phyloP scores from a whole-genome alignment of 176 grass and related monocot genomes.

The Oryza glumipatula region DNA sequence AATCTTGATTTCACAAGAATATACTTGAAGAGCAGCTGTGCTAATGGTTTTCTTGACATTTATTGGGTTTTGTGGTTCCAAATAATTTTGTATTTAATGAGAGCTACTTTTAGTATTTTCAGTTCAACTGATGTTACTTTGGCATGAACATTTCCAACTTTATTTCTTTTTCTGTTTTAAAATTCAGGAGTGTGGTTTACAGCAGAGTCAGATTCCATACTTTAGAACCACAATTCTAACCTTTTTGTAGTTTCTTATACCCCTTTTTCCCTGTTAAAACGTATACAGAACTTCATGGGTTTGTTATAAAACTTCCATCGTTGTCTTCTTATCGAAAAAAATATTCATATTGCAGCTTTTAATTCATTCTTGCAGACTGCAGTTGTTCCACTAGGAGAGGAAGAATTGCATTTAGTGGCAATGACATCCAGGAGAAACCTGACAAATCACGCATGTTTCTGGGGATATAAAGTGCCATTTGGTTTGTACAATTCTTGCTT shows the following conservation, averaged over 20 bases:
- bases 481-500: constrained; percentile 84
- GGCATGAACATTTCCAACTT: constrained; percentile 27
- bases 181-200: constrained; percentile 6
- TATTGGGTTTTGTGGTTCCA: background rate
- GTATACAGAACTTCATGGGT: background rate
- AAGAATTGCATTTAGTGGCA: constrained; percentile 95
- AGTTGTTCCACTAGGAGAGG: constrained; percentile 75
- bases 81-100: background rate
- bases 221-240: background rate
- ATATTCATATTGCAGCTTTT: constrained; percentile 14
- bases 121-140: constrained; percentile 8
- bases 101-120: background rate
- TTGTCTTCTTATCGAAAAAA: constrained; percentile 16
- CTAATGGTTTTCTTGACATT: background rate
- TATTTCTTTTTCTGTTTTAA: constrained; percentile 1
- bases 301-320: constrained; percentile 15
- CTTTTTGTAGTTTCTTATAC: constrained; percentile 1
- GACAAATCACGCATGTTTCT: constrained; percentile 74
- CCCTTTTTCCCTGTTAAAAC: background rate
- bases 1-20: constrained; percentile 16
- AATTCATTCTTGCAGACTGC: constrained; percentile 72
- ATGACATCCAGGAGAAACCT: constrained; percentile 79
- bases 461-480: constrained; percentile 82
- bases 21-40: background rate
- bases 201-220: background rate